Conservation (phyloP, 352 stramenopile species). For the Phytopythium litorale region DNA sequence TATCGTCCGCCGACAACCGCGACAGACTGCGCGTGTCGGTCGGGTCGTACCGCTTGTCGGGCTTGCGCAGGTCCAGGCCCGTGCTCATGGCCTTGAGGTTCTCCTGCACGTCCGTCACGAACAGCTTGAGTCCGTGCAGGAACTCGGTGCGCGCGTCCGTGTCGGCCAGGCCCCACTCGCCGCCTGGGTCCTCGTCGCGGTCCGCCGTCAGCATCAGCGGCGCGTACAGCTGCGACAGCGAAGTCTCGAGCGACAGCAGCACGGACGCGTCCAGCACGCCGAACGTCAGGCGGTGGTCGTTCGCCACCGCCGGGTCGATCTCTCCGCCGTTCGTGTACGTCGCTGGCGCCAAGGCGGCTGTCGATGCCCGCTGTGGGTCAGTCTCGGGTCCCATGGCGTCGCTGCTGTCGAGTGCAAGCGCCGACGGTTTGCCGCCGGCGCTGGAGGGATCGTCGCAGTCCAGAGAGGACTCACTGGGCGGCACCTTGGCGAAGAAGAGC, state of each 20-base stretch:
- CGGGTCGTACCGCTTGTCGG: constrained; percentile 77
- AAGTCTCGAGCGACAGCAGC: constrained; percentile 65
- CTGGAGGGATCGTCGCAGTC: constrained; percentile 2
- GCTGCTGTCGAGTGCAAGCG: constrained; percentile 3
- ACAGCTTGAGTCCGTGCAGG: constrained; percentile 72
- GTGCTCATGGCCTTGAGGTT: constrained; percentile 89
- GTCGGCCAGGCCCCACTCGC: constrained; percentile 67
- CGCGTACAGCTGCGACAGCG: constrained; percentile 69
- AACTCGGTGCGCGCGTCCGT: constrained; percentile 78
- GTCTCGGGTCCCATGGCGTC: constrained; percentile 13
- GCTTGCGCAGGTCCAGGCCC: constrained; percentile 84
- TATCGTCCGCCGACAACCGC: constrained; percentile 61
- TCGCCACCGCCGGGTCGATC: constrained; percentile 58
- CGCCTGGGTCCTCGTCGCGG: constrained; percentile 14
- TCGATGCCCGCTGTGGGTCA: constrained; percentile 8
- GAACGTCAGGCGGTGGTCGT: constrained; percentile 68
- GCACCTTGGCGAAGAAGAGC: constrained; percentile 77
- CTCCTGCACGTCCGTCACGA: constrained; percentile 84
- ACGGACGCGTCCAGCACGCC: constrained; percentile 69
- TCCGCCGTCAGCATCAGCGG: constrained; percentile 32
- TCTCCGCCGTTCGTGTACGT: constrained; percentile 4
- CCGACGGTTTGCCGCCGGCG: neutral
- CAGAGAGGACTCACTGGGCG: constrained; percentile 11
- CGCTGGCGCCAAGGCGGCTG: neutral
- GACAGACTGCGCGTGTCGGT: constrained; percentile 68